Evolutionary conservation across 192 early-diverging fungal species (phyloP), one percentile per base, ranked within the genome.

Genomic region (Coemansia sp.): DNA sequence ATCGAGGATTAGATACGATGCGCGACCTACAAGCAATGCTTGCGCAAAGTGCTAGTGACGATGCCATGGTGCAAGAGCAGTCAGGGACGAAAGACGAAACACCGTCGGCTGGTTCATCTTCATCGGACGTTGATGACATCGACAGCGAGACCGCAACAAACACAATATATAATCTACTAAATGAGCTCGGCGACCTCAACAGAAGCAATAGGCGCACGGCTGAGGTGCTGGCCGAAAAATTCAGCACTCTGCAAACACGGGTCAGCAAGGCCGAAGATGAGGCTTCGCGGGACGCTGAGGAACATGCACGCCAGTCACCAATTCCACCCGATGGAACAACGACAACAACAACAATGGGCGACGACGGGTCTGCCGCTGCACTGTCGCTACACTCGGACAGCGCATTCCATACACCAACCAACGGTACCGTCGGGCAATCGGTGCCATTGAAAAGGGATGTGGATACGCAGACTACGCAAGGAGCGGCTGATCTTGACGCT

Each of bases 111-210:
- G 55, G 44, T 7, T 75, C 73, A 3, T 53, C 64, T 30, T 30
- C 30, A 6, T 78, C 76, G 9, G 73, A 76, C 38, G 70, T 60
- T 18, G 79, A 77, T 4, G 80, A 83, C 38, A 83, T 83, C 33
- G 76, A 83, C 51, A 67, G 61, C 15, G 75, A 70, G 30, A 83
- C 80, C 1, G 80, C 80, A 4, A 74, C 77, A 26, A 83, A 78
- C 63, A 83, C 80, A 4, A 61, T 83, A 34, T 83, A 83, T 60
- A 83, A 83, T 35, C 52, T 83, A 4, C 66, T 83, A 21, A 77
- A 59, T 24, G 76, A 83, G 57, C 66, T 83, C 4, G 76, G 75
- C n/a, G 80, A 75, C 57, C 55, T 83, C 16, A 83, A 83, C 68
- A 61, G 72, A 20, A 71, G 67, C 72, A 83, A 83, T 62, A 64